Conservation (phyloP, 2,329 filamentous ascomycete species). For the Hortaea werneckii region DNA sequence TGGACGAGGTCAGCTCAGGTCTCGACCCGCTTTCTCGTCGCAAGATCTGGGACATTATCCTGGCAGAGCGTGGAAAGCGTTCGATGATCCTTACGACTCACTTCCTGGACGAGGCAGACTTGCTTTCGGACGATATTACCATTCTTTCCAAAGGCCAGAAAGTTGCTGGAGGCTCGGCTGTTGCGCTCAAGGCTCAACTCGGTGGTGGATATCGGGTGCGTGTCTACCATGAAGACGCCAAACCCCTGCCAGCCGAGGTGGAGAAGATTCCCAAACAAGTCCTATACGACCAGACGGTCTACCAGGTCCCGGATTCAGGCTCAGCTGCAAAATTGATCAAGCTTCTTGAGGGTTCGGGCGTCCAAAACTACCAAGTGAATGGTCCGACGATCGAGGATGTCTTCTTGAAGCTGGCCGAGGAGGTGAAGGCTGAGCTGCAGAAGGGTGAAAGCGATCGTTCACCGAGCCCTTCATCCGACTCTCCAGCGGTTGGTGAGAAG, state of each 20-base stretch:
- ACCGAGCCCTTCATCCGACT: conserved; percentile 2
- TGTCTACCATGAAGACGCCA: conserved; percentile 47
- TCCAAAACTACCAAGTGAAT: conserved; percentile 73
- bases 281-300: conserved; percentile 62
- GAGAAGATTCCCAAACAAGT: conserved; percentile 30
- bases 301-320: conserved; percentile 58
- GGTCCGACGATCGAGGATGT: conserved; percentile 90
- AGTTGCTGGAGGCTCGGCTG: conserved; percentile 73
- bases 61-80: conserved; percentile 69
- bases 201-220: conserved; percentile 80
- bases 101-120: conserved; percentile 85
- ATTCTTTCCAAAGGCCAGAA: conserved; percentile 77
- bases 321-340: conserved; percentile 63
- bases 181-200: conserved; percentile 70
- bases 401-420: conserved; percentile 76
- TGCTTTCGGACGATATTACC: conserved; percentile 79
- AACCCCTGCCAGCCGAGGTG: conserved; percentile 17
- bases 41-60: conserved; percentile 89
- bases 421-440: conserved; percentile 49
- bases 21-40: conserved; percentile 76
- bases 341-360: conserved; percentile 53
- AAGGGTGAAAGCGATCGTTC: conserved; percentile 1
- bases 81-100: conserved; percentile 87
- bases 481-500: conserved; percentile 14
- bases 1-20: conserved; percentile 84